Conservation (phyloP, 306 rosid species). For the Canavalia gladiata region DNA sequence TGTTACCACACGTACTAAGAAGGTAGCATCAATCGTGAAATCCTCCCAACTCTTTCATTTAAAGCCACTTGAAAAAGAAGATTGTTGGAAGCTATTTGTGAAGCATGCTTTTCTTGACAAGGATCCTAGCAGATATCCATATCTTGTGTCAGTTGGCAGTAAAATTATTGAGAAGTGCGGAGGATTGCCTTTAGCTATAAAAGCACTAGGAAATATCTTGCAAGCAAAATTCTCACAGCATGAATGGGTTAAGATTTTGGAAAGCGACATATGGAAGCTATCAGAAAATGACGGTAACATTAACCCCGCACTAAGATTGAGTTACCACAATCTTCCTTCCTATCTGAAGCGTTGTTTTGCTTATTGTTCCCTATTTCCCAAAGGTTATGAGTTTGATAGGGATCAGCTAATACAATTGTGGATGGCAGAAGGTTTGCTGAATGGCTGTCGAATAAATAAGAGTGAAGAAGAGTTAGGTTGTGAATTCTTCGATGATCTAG, state of each 20-base stretch:
- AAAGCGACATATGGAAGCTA: constrained; percentile 48
- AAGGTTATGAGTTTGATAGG: neutral
- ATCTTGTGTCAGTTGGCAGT: constrained; percentile 45
- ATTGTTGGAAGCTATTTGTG: constrained; percentile 53
- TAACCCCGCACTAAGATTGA: constrained; percentile 49
- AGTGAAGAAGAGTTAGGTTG: constrained; percentile 55
- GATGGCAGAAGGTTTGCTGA: constrained; percentile 50
- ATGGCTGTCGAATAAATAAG: neutral
- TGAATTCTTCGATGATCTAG: constrained; percentile 50
- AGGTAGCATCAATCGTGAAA: constrained; percentile 43
- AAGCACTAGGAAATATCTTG: constrained; percentile 54
- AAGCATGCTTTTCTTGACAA: constrained; percentile 43
- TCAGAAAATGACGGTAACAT: constrained; percentile 20
- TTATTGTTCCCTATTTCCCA: constrained; percentile 41
- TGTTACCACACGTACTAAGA: constrained; percentile 53
- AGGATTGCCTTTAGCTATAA: constrained; percentile 62
- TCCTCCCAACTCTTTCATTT: constrained; percentile 27
- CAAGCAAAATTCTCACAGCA: constrained; percentile 2
- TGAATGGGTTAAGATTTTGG: constrained; percentile 43
- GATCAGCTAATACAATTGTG: constrained; percentile 9
- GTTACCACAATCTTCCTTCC: constrained; percentile 41
- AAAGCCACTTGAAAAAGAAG: constrained; percentile 36
- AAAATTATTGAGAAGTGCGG: constrained; percentile 53
- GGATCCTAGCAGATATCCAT: neutral
- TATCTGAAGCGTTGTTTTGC: constrained; percentile 38